These are phyloP conservation scores for Elaeagnus macrophylla DNA, from an alignment of 306 rosid genomes.

Conservation along the genomic window DNA sequence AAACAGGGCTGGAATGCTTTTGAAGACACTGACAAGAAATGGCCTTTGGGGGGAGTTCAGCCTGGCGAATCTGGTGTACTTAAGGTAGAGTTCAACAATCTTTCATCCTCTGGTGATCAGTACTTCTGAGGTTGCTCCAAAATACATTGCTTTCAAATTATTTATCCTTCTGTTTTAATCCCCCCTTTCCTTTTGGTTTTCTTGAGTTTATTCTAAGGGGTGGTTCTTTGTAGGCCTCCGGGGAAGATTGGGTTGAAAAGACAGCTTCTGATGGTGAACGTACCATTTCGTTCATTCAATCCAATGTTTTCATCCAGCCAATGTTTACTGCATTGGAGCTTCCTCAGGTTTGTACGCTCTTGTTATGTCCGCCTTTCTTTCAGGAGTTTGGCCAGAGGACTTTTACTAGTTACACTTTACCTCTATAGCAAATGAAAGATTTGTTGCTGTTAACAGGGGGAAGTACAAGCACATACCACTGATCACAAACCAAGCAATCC, in stretches of 20 bases:
- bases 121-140: constrained; percentile 42
- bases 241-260: too few species aligned
- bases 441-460: constrained; percentile 39
- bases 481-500: constrained; percentile 50
- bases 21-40: constrained; percentile 36
- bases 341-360: constrained; percentile 37
- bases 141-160: constrained; percentile 2
- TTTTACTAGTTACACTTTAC: constrained; percentile 3
- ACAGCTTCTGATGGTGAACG: too few species aligned
- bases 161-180: not conserved
- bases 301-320: constrained; percentile 21
- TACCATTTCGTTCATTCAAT: not conserved
- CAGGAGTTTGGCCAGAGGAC: constrained; percentile 13
- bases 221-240: too few species aligned
- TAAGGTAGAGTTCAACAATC: constrained; percentile 22
- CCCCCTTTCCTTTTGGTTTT: too few species aligned
- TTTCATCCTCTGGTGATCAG: constrained; percentile 30
- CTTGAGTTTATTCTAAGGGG: too few species aligned
- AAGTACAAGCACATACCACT: constrained; percentile 23
- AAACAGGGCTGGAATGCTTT: constrained; percentile 75
- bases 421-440: constrained; percentile 1
- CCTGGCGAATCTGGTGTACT: constrained; percentile 21
- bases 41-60: constrained; percentile 26
- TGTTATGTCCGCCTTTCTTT: constrained; percentile 17
- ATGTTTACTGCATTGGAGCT: constrained; percentile 18